phyloP scores from a whole-genome alignment of 768 basidiomycete species.

The Sistotremastrum niveocremeum region DNA sequence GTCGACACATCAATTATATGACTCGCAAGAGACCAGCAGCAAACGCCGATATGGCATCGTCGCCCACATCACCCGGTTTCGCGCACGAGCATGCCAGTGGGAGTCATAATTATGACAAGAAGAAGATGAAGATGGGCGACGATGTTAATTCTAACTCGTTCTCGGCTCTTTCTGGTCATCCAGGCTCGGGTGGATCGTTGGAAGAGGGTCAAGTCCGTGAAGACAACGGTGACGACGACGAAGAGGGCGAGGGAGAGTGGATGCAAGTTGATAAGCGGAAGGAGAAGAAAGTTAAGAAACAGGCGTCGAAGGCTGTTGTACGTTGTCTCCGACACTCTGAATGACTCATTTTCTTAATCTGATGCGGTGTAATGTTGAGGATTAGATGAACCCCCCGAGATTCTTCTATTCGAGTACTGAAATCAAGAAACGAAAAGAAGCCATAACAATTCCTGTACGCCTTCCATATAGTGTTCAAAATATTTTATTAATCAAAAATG shows the following conservation, averaged over 20 bases:
- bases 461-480: background rate
- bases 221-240: background rate
- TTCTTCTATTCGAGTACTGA: constrained; percentile 77
- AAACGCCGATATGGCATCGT: no score
- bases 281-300: constrained; percentile 51
- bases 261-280: constrained; percentile 62
- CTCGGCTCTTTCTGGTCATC: no score
- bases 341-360: constrained; percentile 5
- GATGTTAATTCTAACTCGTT: no score
- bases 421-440: constrained; percentile 56
- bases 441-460: constrained; percentile 72
- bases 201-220: no score
- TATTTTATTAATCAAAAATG: background rate
- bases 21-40: no score
- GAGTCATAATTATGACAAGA: no score
- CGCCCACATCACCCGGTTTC: no score
- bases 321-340: constrained; percentile 20
- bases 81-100: no score
- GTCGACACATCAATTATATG: no score
- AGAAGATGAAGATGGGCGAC: no score
- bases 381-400: constrained; percentile 42
- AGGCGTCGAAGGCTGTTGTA: constrained; percentile 47
- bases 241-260: constrained; percentile 33
- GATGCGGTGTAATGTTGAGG: constrained; percentile 6
- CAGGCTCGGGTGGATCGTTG: no score